Conservation (phyloP, 345 rosid species). For the Salix purpurea region DNA sequence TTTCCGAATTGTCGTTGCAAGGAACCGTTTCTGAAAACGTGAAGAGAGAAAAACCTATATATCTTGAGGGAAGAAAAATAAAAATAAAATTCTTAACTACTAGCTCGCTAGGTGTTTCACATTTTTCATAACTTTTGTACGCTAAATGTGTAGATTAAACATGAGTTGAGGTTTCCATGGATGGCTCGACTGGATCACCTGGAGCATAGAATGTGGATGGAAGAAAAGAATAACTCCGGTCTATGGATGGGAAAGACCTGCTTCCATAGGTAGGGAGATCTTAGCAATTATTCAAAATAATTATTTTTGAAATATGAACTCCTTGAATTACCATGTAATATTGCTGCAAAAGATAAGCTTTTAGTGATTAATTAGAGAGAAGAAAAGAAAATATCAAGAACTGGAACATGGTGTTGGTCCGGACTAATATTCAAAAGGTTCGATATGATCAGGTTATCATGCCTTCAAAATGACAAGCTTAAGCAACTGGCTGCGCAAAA, state of each 20-base stretch:
- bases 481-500: constrained; percentile 38
- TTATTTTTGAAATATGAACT: no score
- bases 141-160: constrained; percentile 31
- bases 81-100: no score
- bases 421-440: not conserved
- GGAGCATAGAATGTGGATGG: constrained; percentile 61
- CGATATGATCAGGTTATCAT: constrained; percentile 36
- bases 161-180: constrained; percentile 52
- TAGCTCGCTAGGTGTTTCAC: no score
- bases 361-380: not conserved
- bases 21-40: no score
- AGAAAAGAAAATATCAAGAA: not conserved
- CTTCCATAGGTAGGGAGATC: constrained; percentile 36
- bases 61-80: no score
- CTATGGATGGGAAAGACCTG: constrained; percentile 47
- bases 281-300: no score
- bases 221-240: constrained; percentile 36
- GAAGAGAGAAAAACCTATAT: no score
- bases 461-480: constrained; percentile 22
- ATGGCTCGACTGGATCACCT: constrained; percentile 51
- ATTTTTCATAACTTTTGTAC: not conserved
- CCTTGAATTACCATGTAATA: no score
- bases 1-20: no score
- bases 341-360: no score
- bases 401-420: not conserved